Evolutionary conservation across 2,329 filamentous ascomycete genomes (phyloP).

Genomic region (Fusarium burgessii): DNA sequence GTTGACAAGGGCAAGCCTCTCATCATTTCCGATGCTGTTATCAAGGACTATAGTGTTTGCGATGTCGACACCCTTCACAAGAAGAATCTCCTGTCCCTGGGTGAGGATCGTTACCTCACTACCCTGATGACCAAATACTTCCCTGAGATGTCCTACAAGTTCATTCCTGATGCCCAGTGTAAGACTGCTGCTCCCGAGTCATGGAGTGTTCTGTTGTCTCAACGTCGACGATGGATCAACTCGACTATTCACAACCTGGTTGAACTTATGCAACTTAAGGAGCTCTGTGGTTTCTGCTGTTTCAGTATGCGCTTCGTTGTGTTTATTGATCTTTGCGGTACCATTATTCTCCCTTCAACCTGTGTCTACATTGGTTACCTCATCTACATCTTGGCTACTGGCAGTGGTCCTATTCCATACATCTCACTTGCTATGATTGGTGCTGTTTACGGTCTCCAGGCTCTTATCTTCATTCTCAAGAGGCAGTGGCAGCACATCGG

Average conservation of each 20-base stretch:
- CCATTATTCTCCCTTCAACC: conserved; percentile 90
- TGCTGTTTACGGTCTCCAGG: conserved; percentile 94
- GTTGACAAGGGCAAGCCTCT: conserved; percentile 94
- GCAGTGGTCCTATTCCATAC: conserved; percentile 80
- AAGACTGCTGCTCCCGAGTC: conserved; percentile 93
- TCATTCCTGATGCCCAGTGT: conserved; percentile 91
- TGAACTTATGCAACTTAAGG: conserved; percentile 88
- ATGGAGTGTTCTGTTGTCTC: conserved; percentile 95
- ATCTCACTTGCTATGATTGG: conserved; percentile 92
- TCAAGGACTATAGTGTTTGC: conserved; percentile 89
- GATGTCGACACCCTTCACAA: conserved; percentile 94
- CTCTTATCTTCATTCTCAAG: conserved; percentile 95
- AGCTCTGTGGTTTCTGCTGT: conserved; percentile 98
- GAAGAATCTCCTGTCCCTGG: conserved; percentile 94
- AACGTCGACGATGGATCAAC: conserved; percentile 99
- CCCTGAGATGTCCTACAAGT: conserved; percentile 95
- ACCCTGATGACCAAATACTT: conserved; percentile 99
- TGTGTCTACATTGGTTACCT: conserved; percentile 89
- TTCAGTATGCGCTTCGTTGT: conserved; percentile 99
- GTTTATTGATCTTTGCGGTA: conserved; percentile 92
- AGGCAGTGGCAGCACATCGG: conserved; percentile 98
- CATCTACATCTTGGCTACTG: conserved; percentile 79
- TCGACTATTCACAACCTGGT: conserved; percentile 97
- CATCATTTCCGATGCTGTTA: conserved; percentile 90
- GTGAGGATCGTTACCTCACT: conserved; percentile 96